Evolutionary conservation across 78 protist species (phyloP).

Genomic region (Parvularia atlantis): DNA sequence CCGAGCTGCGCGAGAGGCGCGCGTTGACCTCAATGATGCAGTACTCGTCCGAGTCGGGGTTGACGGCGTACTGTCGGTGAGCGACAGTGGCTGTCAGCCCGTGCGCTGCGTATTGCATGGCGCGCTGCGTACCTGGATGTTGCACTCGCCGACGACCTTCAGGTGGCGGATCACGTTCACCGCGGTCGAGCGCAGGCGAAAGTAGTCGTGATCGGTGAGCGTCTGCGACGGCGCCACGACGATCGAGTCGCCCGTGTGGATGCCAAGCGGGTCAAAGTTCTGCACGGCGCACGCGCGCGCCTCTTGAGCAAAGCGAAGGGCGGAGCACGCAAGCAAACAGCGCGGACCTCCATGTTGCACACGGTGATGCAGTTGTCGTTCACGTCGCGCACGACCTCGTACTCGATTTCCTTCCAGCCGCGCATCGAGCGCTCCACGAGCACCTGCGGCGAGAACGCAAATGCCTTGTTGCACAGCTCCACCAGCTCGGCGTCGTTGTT

Average conservation of each 20-base stretch:
- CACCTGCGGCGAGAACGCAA: slow-evolving; percentile 71
- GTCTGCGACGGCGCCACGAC: slow-evolving; percentile 97
- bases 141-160: slow-evolving; percentile 96
- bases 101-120: no score
- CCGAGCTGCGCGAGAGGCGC: slow-evolving; percentile 86
- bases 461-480: slow-evolving; percentile 47
- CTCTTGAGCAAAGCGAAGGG: no score
- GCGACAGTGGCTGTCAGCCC: no score
- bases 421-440: slow-evolving; percentile 81
- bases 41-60: slow-evolving; percentile 79
- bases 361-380: slow-evolving; percentile 96
- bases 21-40: slow-evolving; percentile 90
- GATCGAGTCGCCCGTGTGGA: slow-evolving; percentile 98
- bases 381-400: slow-evolving; percentile 93
- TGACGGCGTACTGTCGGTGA: slow-evolving; percentile 84
- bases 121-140: no score
- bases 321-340: no score
- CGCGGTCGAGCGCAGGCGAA: slow-evolving; percentile 82
- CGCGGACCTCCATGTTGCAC: slow-evolving; percentile 97
- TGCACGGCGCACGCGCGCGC: slow-evolving; percentile 81
- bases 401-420: slow-evolving; percentile 98
- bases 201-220: slow-evolving; percentile 83
- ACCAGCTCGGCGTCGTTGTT: slow-evolving; percentile 60
- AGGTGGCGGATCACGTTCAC: slow-evolving; percentile 85
- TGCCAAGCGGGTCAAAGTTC: slow-evolving; percentile 93